Evolutionary conservation across 176 grass and related monocot species (phyloP).

Genomic region (Elaeis guineensis): DNA sequence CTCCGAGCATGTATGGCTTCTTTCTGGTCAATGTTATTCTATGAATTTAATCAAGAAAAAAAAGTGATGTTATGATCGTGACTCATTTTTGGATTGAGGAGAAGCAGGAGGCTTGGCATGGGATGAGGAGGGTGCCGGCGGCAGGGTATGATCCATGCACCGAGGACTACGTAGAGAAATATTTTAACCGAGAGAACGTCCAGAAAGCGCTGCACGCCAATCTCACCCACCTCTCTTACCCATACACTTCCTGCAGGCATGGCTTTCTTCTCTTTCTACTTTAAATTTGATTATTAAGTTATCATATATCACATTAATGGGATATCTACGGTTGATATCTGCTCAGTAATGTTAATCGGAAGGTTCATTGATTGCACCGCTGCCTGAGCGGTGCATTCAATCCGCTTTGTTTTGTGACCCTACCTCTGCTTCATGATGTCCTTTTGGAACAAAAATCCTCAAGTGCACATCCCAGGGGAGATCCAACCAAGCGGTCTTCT

Average conservation of each 20-base stretch:
- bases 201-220: slow-evolving; percentile 84
- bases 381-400: not conserved
- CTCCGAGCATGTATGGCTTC: slow-evolving; percentile 45
- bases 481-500: too few species aligned
- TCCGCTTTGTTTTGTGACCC: not conserved
- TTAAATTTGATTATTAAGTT: not conserved
- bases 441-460: too few species aligned
- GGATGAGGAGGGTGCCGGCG: slow-evolving; percentile 39
- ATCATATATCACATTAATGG: too few species aligned
- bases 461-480: too few species aligned
- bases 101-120: slow-evolving; percentile 52
- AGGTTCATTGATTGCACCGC: too few species aligned
- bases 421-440: not conserved
- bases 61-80: too few species aligned
- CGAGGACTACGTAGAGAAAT: slow-evolving; percentile 59
- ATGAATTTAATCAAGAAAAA: too few species aligned
- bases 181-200: slow-evolving; percentile 76
- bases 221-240: slow-evolving; percentile 45
- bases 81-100: too few species aligned
- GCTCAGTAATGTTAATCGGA: too few species aligned
- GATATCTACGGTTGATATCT: too few species aligned
- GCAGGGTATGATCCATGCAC: slow-evolving; percentile 96
- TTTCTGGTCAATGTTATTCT: not conserved
- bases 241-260: slow-evolving; percentile 79
- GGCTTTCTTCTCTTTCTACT: not conserved